Evolutionary conservation across 352 stramenopile species (phyloP), one percentile per base, ranked within the genome.

Genomic region (Pythium brachiatum): DNA sequence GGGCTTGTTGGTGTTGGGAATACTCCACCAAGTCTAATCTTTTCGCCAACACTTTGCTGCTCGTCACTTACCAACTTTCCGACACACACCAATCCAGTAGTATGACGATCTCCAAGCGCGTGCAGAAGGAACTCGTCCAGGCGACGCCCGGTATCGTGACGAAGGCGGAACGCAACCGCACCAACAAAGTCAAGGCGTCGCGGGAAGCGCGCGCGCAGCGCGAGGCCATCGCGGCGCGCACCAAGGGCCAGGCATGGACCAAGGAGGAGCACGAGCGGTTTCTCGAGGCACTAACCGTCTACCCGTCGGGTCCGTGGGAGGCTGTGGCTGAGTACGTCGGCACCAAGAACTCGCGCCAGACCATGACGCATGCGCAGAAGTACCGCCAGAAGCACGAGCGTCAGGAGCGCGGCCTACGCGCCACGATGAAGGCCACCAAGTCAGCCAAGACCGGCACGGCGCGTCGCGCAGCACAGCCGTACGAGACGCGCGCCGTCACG

Each of bases 361-460:
- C 65, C 50, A 74, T 74, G 68, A 78, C 71, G 13, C 72, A 79
- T 51, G 72, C 72, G 36, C 72, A 79, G 41, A 79, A 79, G 65
- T 79, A 79, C 63, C 68, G 72, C n/a, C 68, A 79, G 53, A 79
- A 79, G 61, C 59, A 72, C 31, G 72, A 70, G 38, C 61, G 72
- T 21, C 68, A 64, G n/a, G 59, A 72, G 57, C 64, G 72, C n/a
- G 72, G 72, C 8, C 59, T 75, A 27, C 52, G 60, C n/a, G 43
- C 39, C 1, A 38, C 58, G 38, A 29, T 6, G 43, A 67, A 66
- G 53, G 1, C 25, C n/a, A 57, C 39, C 5, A 57, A 31, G 29
- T 18, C 21, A 18, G 20, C 50, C 26, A 72, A 60, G 46, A 57
- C 48, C 46, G 57, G n/a, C 50, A 57, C n/a, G 6, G 43, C 25